Percentiles rank a stretch among this genome's conserved stretches.
These are phyloP conservation scores for Globisporangium nagaii DNA, from an alignment of 352 stramenopile species.

Conservation along the genomic window DNA sequence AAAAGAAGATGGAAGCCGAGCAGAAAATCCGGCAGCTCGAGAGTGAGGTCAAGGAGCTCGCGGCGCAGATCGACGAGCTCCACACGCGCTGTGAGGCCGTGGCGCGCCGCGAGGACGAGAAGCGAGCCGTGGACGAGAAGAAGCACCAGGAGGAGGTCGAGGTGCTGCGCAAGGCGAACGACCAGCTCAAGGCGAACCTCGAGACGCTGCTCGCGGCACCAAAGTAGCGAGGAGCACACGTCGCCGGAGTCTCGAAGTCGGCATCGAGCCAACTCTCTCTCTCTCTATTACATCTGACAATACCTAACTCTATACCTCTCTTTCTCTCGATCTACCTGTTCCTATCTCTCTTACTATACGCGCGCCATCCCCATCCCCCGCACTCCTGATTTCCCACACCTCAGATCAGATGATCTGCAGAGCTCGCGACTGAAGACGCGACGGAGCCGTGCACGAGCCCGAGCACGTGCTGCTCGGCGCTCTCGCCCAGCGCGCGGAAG, in stretches of 20 bases:
- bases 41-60: conserved; percentile 74
- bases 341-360: too few species aligned
- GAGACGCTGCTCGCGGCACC: conserved; percentile 72
- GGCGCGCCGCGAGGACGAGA: conserved; percentile 54
- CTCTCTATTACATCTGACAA: too few species aligned
- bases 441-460: conserved; percentile 33
- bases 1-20: conserved; percentile 87
- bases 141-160: conserved; percentile 87
- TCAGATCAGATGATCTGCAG: too few species aligned
- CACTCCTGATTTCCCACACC: too few species aligned
- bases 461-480: conserved; percentile 40
- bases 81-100: conserved; percentile 54
- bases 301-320: too few species aligned
- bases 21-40: conserved; percentile 79
- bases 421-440: too few species aligned
- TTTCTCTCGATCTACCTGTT: not conserved
- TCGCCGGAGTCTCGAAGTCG: not conserved
- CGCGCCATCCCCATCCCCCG: too few species aligned
- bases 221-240: too few species aligned
- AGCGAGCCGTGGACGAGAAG: conserved; percentile 69
- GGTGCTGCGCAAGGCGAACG: conserved; percentile 82
- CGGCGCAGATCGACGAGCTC: conserved; percentile 71
- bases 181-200: conserved; percentile 88
- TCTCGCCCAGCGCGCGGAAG: conserved; percentile 36
- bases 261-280: too few species aligned